phyloP scores from a whole-genome alignment of 495 filamentous ascomycete genomes.

The Letharia columbiana region DNA sequence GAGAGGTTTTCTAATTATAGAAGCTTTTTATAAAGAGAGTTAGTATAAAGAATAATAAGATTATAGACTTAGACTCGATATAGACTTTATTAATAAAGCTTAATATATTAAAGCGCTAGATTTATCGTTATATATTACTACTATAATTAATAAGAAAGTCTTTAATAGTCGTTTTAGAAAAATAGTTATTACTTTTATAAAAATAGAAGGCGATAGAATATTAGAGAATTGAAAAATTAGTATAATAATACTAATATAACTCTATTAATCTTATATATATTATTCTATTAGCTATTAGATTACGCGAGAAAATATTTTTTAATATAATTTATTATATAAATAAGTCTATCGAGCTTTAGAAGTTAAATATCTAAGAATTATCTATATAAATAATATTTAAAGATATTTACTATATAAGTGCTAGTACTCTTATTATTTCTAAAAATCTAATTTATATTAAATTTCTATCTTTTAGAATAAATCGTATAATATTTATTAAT shows the following conservation, averaged over 20 bases:
- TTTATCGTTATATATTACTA: too few relatives aligned
- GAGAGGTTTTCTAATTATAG: too few relatives aligned
- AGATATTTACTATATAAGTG: neutral
- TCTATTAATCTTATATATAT: constrained; percentile 18
- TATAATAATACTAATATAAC: constrained; percentile 17
- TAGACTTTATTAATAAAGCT: too few relatives aligned
- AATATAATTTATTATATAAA: constrained; percentile 1
- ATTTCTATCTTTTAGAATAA: neutral
- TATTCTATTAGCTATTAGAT: neutral
- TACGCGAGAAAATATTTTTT: neutral
- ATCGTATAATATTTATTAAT: neutral
- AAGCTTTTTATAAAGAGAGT: too few relatives aligned
- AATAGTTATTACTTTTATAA: neutral
- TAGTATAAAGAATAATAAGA: too few relatives aligned
- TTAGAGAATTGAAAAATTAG: constrained; percentile 10
- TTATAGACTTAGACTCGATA: too few relatives aligned
- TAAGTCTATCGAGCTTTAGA: neutral
- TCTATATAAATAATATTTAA: constrained; percentile 6
- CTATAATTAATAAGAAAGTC: too few relatives aligned
- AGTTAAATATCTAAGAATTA: neutral
- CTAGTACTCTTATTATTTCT: neutral
- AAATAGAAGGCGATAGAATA: neutral
- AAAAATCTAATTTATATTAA: neutral
- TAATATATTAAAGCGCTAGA: too few relatives aligned
- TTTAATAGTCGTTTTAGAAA: too few relatives aligned